Percentiles rank a stretch among this genome's conserved stretches.
Conservation (phyloP, 257 asterid species). For the Misopates orontium region DNA sequence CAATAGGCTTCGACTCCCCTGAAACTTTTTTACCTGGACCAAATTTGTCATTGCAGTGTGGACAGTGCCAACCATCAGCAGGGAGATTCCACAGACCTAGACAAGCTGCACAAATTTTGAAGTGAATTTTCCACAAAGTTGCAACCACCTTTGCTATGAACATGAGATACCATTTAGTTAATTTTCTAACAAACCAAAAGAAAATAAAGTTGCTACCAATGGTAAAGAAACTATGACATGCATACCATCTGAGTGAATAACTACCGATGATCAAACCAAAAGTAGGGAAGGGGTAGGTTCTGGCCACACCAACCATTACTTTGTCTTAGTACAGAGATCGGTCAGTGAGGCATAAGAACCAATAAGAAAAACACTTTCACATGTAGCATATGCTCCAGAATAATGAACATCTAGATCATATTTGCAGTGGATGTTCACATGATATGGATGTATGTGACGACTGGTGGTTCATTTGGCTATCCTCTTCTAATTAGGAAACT, state of each 20-base stretch:
- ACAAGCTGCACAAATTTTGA: slow-evolving; percentile 70
- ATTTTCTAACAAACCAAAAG: slow-evolving; percentile 5
- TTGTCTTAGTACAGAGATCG: not conserved
- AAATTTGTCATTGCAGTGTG: slow-evolving; percentile 70
- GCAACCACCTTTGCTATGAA: slow-evolving; percentile 13
- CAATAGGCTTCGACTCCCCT: slow-evolving; percentile 63
- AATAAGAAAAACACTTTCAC: no score
- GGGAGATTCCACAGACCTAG: slow-evolving; percentile 62
- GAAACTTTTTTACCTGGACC: slow-evolving; percentile 61
- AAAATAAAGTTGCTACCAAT: slow-evolving; percentile 15
- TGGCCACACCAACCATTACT: not conserved
- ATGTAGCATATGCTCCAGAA: no score
- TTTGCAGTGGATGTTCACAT: no score
- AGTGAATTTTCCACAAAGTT: slow-evolving; percentile 19
- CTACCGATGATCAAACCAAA: not conserved
- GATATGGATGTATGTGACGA: no score
- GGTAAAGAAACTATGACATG: slow-evolving; percentile 16
- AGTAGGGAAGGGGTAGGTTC: not conserved
- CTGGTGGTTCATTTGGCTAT: no score
- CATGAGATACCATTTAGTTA: not conserved
- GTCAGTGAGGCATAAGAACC: no score
- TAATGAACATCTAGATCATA: no score
- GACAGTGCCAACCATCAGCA: slow-evolving; percentile 70
- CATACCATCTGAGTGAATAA: not conserved
- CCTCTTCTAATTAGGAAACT: no score